These are phyloP conservation scores for Tetragonia tetragonoides DNA, from an alignment of 148 eudicot genomes.

Conservation along the genomic window DNA sequence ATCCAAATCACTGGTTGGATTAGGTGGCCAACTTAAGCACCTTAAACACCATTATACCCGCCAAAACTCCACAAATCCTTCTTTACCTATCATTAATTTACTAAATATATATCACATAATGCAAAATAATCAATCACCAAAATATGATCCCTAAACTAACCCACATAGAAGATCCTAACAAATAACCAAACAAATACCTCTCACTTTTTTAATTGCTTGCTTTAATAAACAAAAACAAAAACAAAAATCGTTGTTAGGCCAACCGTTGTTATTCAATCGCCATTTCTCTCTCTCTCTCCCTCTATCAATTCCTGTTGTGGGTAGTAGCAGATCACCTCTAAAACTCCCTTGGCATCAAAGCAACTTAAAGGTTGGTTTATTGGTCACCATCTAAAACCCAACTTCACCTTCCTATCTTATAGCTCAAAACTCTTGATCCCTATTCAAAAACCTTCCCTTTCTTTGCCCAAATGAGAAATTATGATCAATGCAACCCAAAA, in stretches of 20 bases:
- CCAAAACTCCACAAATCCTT: not conserved
- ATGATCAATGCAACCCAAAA: not conserved
- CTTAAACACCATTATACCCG: slow-evolving; percentile 19
- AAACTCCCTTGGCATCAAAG: slow-evolving; percentile 59
- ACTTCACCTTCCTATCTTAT: slow-evolving; percentile 59
- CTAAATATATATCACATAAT: not conserved
- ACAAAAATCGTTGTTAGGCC: slow-evolving; percentile 20
- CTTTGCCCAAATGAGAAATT: slow-evolving; percentile 7
- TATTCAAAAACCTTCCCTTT: too few relatives aligned
- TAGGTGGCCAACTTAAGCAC: slow-evolving; percentile 28
- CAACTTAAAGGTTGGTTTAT: slow-evolving; percentile 65
- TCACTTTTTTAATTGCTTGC: not conserved
- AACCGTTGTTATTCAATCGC: slow-evolving; percentile 15
- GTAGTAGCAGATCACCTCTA: slow-evolving; percentile 18
- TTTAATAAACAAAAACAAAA: slow-evolving; percentile 4
- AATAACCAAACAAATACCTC: slow-evolving; percentile 10
- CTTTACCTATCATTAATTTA: not conserved
- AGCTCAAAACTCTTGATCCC: slow-evolving; percentile 19
- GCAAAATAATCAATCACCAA: not conserved
- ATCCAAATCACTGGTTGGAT: slow-evolving; percentile 18
- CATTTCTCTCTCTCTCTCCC: slow-evolving; percentile 15
- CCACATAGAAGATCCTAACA: slow-evolving; percentile 13
- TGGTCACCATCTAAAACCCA: slow-evolving; percentile 87
- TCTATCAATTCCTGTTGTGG: slow-evolving; percentile 28
- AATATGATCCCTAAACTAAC: slow-evolving; percentile 6